Evolutionary conservation across 2,329 filamentous ascomycete genomes (phyloP), one percentile per base, ranked within the genome.

Genomic region (Nannizziopsis arthrosporioides): DNA sequence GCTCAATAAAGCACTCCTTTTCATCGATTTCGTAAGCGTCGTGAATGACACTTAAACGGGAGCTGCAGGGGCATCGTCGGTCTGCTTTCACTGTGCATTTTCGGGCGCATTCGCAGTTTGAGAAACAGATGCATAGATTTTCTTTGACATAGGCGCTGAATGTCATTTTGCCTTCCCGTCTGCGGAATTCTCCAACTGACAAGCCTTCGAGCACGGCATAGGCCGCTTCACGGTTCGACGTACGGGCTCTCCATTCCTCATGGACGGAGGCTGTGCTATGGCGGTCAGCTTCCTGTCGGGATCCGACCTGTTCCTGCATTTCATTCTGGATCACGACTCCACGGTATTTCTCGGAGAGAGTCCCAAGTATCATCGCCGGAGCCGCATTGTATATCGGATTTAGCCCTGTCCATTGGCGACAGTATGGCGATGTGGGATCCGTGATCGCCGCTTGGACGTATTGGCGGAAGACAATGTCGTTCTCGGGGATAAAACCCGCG

Each of bases 261-360:
- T 41, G 35, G n/a, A 14, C 22, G 12, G 35, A 12, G 56, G 54
- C 11, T 49, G 51, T 36, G 61, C 58, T 57, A 57, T 60, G n/a
- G 45, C 11, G 5, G 42, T 51, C 6, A 55, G 53, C 11, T 19
- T 43, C 32, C 35, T 54, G 51, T 0, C 30, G 12, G 31, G 12
- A 32, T 42, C 27, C 18, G 38, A 12, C 18, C 12, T 45, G 18
- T 18, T 49, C 35, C 32, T 51, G 15, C n/a, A 42, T 47, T 31
- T 50, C 27, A 43, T 47, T 19, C 43, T 48, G 34, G 18, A 59
- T 58, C 1, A 51, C 31, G n/a, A 63, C 50, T 0, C 57, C 47
- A 30, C 63, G 56, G 48, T 66, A 68, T 34, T 62, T 66, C 53
- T 68, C 63, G 0, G 63, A 63, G n/a, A 65, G 52, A 4, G 57